Percentiles rank a stretch among this genome's conserved stretches.
Evolutionary conservation across 2,329 filamentous ascomycete species (phyloP).

Genomic region (Escovopsis sp.): DNA sequence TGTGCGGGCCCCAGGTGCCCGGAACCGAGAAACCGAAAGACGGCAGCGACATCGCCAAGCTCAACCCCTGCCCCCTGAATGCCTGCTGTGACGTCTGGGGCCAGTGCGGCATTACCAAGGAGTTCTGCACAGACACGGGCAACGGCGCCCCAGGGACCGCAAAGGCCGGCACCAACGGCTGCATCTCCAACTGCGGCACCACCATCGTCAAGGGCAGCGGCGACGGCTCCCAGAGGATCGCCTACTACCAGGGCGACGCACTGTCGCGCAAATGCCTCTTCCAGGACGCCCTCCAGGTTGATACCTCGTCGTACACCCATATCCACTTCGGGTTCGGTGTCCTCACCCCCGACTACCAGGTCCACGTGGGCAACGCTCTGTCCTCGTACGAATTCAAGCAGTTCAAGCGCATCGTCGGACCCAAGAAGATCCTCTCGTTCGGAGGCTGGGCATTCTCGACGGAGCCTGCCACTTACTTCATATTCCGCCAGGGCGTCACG

Average conservation of each 20-base stretch:
- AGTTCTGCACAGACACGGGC: slow-evolving; percentile 21
- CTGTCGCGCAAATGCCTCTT: slow-evolving; percentile 7
- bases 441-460: slow-evolving; percentile 15
- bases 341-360: slow-evolving; percentile 10
- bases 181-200: slow-evolving; percentile 12
- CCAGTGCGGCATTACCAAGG: slow-evolving; percentile 24
- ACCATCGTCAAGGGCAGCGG: slow-evolving; percentile 4
- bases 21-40: slow-evolving; percentile 13
- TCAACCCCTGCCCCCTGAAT: slow-evolving; percentile 18
- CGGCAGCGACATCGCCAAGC: slow-evolving; percentile 7
- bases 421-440: slow-evolving; percentile 15
- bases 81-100: slow-evolving; percentile 23
- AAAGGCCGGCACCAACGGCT: slow-evolving; percentile 8
- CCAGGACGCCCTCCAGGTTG: slow-evolving; percentile 12
- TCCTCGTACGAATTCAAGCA: slow-evolving; percentile 12
- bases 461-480: slow-evolving; percentile 2
- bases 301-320: slow-evolving; percentile 7
- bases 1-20: slow-evolving; percentile 21
- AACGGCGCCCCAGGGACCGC: slow-evolving; percentile 11
- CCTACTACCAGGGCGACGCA: not conserved
- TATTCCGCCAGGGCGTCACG: slow-evolving; percentile 9
- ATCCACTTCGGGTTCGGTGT: slow-evolving; percentile 13
- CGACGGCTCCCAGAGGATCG: not conserved
- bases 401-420: slow-evolving; percentile 11
- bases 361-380: slow-evolving; percentile 9